Percentiles rank a stretch among this genome's conserved stretches.
These are phyloP conservation scores for Suillus fuscotomentosus DNA, from an alignment of 768 basidiomycete species.

Conservation along the genomic window DNA sequence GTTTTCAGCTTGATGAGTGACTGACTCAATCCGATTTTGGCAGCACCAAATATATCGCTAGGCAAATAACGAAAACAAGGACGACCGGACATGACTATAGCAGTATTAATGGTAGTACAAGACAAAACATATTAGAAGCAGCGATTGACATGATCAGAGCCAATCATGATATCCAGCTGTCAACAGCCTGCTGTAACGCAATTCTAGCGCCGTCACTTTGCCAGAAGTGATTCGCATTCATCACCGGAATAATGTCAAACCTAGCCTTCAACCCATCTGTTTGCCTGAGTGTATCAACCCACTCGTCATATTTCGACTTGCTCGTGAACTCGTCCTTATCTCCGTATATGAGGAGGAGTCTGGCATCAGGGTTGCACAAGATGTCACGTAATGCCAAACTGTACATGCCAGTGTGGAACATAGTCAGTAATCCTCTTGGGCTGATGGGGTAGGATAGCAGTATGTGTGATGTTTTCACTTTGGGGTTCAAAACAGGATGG, in stretches of 20 bases:
- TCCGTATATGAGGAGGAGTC: conserved; percentile 66
- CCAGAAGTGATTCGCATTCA: conserved; percentile 70
- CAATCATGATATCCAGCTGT: conserved; percentile 18
- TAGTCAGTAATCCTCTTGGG: conserved; percentile 63
- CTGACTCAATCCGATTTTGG: conserved; percentile 16
- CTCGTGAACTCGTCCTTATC: conserved; percentile 73
- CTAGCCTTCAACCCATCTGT: conserved; percentile 22
- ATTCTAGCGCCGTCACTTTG: conserved; percentile 29
- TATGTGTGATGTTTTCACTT: conserved; percentile 60
- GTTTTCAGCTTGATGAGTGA: conserved; percentile 11
- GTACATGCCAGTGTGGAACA: conserved; percentile 63
- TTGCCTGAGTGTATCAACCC: conserved; percentile 43
- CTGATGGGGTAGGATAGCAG: conserved; percentile 78
- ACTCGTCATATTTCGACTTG: conserved; percentile 49
- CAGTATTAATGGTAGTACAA: not conserved
- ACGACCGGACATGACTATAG: not conserved
- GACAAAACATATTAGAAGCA: not conserved
- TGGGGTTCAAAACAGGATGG: conserved; percentile 50
- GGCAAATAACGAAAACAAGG: conserved; percentile 2
- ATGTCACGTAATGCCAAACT: conserved; percentile 48
- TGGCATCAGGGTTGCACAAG: conserved; percentile 41
- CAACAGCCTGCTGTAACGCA: conserved; percentile 19
- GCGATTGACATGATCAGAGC: not conserved
- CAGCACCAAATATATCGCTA: conserved; percentile 3
- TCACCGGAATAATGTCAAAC: conserved; percentile 37